phyloP scores from a whole-genome alignment of 495 filamentous ascomycete genomes.

The Talaromyces stipitatus region DNA sequence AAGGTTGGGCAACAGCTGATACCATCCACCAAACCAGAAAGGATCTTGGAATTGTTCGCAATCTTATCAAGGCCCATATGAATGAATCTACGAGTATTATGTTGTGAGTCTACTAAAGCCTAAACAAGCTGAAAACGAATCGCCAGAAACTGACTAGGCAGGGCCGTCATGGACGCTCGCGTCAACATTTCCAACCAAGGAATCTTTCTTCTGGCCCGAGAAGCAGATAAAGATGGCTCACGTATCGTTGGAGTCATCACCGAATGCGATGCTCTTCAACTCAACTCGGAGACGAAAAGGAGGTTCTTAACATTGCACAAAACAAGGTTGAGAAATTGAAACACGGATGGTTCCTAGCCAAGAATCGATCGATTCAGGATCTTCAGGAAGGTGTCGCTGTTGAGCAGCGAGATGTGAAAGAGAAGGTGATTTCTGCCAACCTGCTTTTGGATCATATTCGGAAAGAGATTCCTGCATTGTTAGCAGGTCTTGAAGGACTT shows the following conservation, averaged over 20 bases:
- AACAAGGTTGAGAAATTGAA: slow-evolving; percentile 26
- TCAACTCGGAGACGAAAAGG: slow-evolving; percentile 27
- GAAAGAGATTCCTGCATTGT: slow-evolving; percentile 22
- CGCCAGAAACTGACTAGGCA: slow-evolving; percentile 2
- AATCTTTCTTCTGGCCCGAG: slow-evolving; percentile 31
- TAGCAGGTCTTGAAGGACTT: slow-evolving; percentile 25
- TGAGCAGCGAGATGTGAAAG: slow-evolving; percentile 20
- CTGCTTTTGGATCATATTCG: slow-evolving; percentile 21
- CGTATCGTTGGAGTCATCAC: slow-evolving; percentile 45
- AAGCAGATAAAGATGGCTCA: slow-evolving; percentile 33
- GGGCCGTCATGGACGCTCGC: slow-evolving; percentile 20
- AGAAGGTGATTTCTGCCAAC: slow-evolving; percentile 29
- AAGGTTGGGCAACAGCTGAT: slow-evolving; percentile 6
- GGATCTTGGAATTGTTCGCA: slow-evolving; percentile 24
- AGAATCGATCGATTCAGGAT: slow-evolving; percentile 41
- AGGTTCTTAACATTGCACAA: slow-evolving; percentile 20
- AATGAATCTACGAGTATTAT: slow-evolving; percentile 34
- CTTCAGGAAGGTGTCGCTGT: slow-evolving; percentile 19
- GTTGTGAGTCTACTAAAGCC: slow-evolving; percentile 18
- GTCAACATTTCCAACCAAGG: slow-evolving; percentile 20
- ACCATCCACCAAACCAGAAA: slow-evolving; percentile 26
- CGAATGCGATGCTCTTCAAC: slow-evolving; percentile 24
- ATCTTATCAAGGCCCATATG: slow-evolving; percentile 39
- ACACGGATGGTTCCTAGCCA: slow-evolving; percentile 46
- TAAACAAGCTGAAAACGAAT: background rate